A percentile compares a stretch with the other conserved stretches of the same genome.
Evolutionary conservation across 176 grass and related monocot species (phyloP).

Genomic region (Bromus sterilis): DNA sequence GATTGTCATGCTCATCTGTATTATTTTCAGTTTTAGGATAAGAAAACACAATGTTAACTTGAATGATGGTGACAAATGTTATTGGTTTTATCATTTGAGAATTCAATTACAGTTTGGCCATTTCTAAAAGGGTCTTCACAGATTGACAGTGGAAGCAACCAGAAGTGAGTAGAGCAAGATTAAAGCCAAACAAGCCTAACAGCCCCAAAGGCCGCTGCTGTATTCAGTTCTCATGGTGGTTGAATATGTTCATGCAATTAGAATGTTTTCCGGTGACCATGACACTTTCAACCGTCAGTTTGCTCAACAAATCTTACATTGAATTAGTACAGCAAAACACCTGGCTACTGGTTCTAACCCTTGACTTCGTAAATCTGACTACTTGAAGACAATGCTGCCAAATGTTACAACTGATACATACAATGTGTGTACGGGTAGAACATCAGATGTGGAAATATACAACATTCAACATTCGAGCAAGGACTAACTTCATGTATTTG

Average conservation of each 20-base stretch:
- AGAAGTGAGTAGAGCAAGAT: neutral
- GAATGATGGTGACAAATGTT: neutral
- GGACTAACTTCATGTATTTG: slow-evolving; percentile 38
- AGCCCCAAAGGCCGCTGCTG: neutral
- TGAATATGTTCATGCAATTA: neutral
- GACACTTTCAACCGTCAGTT: neutral
- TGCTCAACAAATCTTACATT: neutral
- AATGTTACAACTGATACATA: neutral
- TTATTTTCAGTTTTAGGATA: neutral
- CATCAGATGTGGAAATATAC: neutral
- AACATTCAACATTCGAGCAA: neutral
- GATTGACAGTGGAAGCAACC: neutral
- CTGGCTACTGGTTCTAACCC: neutral
- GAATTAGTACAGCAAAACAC: neutral
- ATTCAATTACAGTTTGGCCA: neutral
- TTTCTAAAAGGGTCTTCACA: neutral
- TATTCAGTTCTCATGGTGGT: neutral
- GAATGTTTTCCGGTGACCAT: neutral
- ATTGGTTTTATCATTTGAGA: neutral
- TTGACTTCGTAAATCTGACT: neutral
- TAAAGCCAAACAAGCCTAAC: neutral
- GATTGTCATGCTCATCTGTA: neutral
- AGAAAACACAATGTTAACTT: neutral
- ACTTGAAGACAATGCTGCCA: neutral
- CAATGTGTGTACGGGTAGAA: neutral